A percentile compares a stretch with the other conserved stretches of the same genome.
These are phyloP conservation scores for Eimeria zaria DNA, from an alignment of 169 alveolate species.

Conservation along the genomic window DNA sequence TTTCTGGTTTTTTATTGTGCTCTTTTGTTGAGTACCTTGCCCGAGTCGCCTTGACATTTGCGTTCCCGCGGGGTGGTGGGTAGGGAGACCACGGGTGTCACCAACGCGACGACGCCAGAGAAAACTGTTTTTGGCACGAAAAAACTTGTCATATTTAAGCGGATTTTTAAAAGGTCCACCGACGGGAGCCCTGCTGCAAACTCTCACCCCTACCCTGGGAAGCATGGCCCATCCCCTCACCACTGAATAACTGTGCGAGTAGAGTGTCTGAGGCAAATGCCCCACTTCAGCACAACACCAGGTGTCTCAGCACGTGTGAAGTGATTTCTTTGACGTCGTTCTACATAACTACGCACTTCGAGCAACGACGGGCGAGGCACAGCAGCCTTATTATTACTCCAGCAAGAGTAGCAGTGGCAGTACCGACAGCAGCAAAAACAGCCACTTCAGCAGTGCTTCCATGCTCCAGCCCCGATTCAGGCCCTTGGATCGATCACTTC, in stretches of 20 bases:
- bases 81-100: constrained; percentile 27
- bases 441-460: neutral
- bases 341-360: neutral
- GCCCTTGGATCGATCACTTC: neutral
- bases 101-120: constrained; percentile 8
- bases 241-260: neutral
- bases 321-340: neutral
- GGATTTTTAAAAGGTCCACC: neutral
- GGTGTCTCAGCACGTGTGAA: neutral
- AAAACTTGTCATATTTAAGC: neutral
- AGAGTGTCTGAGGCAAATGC: neutral
- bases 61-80: constrained; percentile 7
- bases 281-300: neutral
- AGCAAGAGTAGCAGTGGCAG: neutral
- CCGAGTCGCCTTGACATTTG: neutral
- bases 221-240: neutral
- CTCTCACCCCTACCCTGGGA: neutral
- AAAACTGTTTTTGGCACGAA: neutral
- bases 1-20: neutral
- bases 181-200: neutral
- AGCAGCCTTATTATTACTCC: neutral
- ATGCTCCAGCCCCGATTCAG: neutral
- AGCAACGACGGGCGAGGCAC: neutral
- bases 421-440: neutral
- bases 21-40: neutral